phyloP scores from a whole-genome alignment of 306 rosid species.

The Cicer judaicum region DNA sequence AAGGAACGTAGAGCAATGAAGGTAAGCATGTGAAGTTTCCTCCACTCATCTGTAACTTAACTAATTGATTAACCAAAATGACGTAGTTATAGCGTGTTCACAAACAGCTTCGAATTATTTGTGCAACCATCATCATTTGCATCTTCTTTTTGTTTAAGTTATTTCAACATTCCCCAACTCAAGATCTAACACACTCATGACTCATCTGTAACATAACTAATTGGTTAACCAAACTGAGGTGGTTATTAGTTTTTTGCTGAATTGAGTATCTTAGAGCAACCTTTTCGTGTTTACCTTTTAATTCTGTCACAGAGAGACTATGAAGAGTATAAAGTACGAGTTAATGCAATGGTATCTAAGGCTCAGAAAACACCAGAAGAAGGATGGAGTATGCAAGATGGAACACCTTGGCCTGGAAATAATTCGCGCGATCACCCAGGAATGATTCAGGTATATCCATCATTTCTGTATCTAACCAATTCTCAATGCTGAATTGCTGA shows the following conservation, averaged over 20 bases:
- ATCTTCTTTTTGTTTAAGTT: too few relatives aligned
- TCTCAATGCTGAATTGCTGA: constrained; percentile 19
- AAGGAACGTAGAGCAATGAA: constrained; percentile 99
- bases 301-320: constrained; percentile 74
- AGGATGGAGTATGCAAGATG: constrained; percentile 98
- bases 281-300: constrained; percentile 22
- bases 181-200: too few relatives aligned
- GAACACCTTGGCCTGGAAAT: constrained; percentile 99
- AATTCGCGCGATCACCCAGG: constrained; percentile 97
- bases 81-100: background rate
- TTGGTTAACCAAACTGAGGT: background rate
- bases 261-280: constrained; percentile 27
- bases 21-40: constrained; percentile 56
- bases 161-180: too few relatives aligned
- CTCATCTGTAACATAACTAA: background rate
- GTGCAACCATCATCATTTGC: too few relatives aligned
- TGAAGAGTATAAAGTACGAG: constrained; percentile 89
- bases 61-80: background rate
- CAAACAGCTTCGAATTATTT: too few relatives aligned
- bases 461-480: constrained; percentile 8
- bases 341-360: constrained; percentile 91
- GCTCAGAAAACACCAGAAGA: constrained; percentile 98
- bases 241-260: background rate
- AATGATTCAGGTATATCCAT: constrained; percentile 87
- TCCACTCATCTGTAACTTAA: constrained; percentile 13